Evolutionary conservation across 441 rosid genomes (phyloP).

Genomic region (Codiaeum variegatum): DNA sequence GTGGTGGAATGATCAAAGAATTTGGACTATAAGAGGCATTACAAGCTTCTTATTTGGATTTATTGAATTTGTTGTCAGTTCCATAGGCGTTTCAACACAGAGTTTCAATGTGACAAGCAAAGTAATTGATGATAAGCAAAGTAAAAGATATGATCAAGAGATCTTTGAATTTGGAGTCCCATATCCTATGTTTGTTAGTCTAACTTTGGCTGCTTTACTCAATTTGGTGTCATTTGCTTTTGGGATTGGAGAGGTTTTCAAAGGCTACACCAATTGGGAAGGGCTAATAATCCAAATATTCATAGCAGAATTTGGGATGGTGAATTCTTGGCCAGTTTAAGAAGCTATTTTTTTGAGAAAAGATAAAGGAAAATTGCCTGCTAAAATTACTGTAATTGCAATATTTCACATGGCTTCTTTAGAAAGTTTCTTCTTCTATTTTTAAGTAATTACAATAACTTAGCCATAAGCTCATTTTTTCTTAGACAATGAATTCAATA

Average conservation of each 20-base stretch:
- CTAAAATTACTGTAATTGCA: conserved; percentile 28
- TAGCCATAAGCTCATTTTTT: too few relatives aligned
- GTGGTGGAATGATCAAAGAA: conserved; percentile 80
- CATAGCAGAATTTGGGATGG: conserved; percentile 36
- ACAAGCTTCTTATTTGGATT: conserved; percentile 39
- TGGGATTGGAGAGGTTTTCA: conserved; percentile 23
- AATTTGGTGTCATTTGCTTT: conserved; percentile 37
- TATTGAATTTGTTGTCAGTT: conserved; percentile 41
- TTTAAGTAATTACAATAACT: too few relatives aligned
- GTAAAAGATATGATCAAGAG: conserved; percentile 50
- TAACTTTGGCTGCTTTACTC: conserved; percentile 40
- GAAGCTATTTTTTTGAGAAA: conserved; percentile 55
- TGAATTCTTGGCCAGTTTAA: conserved; percentile 57
- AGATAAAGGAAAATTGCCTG: conserved; percentile 50
- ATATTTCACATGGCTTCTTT: conserved; percentile 29
- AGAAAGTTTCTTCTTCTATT: too few relatives aligned
- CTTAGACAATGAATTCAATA: too few relatives aligned
- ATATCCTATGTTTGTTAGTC: conserved; percentile 48
- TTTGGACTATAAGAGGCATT: conserved; percentile 51
- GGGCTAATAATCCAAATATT: conserved; percentile 35
- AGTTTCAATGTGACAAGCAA: conserved; percentile 56
- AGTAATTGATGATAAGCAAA: conserved; percentile 41
- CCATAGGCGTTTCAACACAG: conserved; percentile 33
- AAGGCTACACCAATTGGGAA: conserved; percentile 14
- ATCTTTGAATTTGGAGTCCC: conserved; percentile 48